Base-by-base conservation (phyloP, 768 basidiomycete genomes). In the Boletus pseudo-olivaceus region DNA sequence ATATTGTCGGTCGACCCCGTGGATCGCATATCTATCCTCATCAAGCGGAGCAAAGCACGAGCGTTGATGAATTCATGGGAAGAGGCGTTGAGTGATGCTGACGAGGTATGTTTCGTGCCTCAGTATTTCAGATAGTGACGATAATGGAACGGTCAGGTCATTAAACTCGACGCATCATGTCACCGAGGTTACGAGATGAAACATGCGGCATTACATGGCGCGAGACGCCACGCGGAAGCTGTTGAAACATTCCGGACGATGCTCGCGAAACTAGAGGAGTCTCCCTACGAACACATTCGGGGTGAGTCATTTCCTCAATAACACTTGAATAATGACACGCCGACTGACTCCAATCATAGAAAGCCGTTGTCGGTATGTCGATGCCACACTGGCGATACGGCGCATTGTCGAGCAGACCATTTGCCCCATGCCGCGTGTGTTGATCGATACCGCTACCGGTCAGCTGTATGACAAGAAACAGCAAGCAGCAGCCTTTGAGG, bases 181-280 rank as follows among this genome's bases (percentile, higher is more conserved):
- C 15, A 44, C 15, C n/a, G 7, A 15, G 60, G 45, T 4, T 61
- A 56, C 44, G 29, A 61, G 32, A 23, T 7, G 20, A 47, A 19
- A n/a, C 49, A 61, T 42, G 33, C 44, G 11, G 32, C 29, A 52
- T 10, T 42, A 4, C 23, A 7, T 10, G 41, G 41, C 8, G 15
- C 8, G 8, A 2, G 5, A 15, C 41, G 41, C 26, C 15, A 26
- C 5, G 4, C 8, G 2, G 41, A 42, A 26, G 41, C 41, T 1
- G 8, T 42, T 5, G 4, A 9, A 10, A 15, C 23, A 5, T 26
- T 17, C 4, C 8, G 17, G 4, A 23, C 5, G 4, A 26, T 42
- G 41, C 23, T 42, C 15, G 4, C 38, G 19, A 19, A 19, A 1
- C n/a, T 38, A 5, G 9, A 38, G 10, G 5, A 38, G 10, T 38